These are phyloP conservation scores for Actinomortierella ambigua DNA, from an alignment of 371 early-diverging fungal species.

Conservation along the genomic window DNA sequence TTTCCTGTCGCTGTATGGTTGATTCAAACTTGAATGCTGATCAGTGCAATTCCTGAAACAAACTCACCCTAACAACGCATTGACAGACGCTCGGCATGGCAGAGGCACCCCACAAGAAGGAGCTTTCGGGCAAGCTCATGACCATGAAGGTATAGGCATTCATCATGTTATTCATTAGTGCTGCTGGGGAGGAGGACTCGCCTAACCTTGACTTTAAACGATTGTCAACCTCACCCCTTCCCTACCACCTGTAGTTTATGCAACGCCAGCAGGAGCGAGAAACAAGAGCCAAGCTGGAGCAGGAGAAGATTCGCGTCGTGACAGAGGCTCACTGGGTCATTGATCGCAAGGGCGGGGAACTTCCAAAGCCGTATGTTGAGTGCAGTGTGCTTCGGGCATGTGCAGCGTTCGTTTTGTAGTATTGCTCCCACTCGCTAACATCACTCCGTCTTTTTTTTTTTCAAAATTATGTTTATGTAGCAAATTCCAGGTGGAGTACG, in stretches of 20 bases:
- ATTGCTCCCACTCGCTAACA: background rate
- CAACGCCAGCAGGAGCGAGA: constrained; percentile 58
- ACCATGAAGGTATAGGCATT: constrained; percentile 50
- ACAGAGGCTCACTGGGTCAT: constrained; percentile 64
- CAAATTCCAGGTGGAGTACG: constrained; percentile 56
- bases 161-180: background rate
- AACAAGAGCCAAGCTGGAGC: constrained; percentile 45
- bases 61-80: too few relatives aligned
- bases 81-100: constrained; percentile 7
- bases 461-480: constrained; percentile 39
- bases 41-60: too few relatives aligned
- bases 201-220: too few relatives aligned
- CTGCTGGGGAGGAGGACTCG: too few relatives aligned
- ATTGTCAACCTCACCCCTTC: constrained; percentile 7
- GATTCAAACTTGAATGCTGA: too few relatives aligned
- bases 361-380: constrained; percentile 54
- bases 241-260: constrained; percentile 53
- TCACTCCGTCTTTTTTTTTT: background rate
- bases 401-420: too few relatives aligned
- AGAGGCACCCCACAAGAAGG: constrained; percentile 44
- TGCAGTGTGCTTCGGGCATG: background rate
- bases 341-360: constrained; percentile 49
- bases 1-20: too few relatives aligned
- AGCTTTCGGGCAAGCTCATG: constrained; percentile 50
- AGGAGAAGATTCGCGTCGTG: constrained; percentile 56